Conservation (phyloP, 192 early-diverging fungal species). For the Backusella australiensis region DNA sequence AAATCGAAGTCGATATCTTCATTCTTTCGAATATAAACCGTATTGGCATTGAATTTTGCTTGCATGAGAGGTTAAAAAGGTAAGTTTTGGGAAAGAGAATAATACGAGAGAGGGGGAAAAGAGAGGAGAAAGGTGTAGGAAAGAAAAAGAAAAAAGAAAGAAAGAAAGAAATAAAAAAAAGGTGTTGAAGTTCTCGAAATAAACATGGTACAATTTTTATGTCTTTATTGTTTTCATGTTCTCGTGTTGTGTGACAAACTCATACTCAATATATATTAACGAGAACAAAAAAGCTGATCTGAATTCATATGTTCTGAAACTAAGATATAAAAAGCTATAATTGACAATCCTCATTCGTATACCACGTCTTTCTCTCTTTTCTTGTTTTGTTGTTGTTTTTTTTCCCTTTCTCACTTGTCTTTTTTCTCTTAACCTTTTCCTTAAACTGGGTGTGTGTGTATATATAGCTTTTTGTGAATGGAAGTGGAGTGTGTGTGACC, state of each 20-base stretch:
- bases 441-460: background rate
- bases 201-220: conserved; percentile 3
- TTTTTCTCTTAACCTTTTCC: background rate
- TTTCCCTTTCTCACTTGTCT: background rate
- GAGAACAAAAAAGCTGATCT: background rate
- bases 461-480: background rate
- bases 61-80: background rate
- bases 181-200: background rate
- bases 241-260: background rate
- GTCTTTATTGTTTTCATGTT: background rate
- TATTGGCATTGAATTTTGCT: background rate
- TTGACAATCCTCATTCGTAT: background rate
- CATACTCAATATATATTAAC: conserved; percentile 2
- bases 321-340: background rate
- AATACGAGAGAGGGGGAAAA: background rate
- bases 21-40: background rate
- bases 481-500: background rate
- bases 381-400: background rate
- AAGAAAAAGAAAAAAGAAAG: conserved; percentile 5
- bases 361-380: background rate
- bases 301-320: background rate
- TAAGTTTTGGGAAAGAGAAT: no score
- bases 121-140: background rate
- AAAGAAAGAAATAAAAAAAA: background rate
- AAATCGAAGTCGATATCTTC: background rate